Evolutionary conservation across 192 early-diverging fungal genomes (phyloP).

Genomic region (Fimicolochytrium jonesii): DNA sequence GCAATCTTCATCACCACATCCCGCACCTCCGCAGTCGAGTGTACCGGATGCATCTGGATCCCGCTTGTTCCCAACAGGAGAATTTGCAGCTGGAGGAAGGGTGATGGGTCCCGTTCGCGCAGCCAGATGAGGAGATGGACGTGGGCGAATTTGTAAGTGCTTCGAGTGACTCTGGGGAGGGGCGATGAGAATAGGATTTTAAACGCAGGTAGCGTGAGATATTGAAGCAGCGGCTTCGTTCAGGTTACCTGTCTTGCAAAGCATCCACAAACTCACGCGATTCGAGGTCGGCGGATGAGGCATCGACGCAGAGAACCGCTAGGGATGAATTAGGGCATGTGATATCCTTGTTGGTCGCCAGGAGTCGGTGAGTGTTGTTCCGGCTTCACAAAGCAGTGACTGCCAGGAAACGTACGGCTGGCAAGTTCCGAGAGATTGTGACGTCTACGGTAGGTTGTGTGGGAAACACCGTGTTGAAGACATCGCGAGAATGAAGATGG

Average conservation of each 20-base stretch:
- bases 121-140: slow-evolving; percentile 1
- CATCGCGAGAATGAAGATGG: no score
- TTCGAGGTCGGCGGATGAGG: not conserved
- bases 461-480: no score
- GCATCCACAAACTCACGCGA: not conserved
- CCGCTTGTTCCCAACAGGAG: no score
- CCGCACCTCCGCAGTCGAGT: not conserved
- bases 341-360: no score
- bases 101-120: not conserved
- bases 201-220: not conserved
- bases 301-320: slow-evolving; percentile 7
- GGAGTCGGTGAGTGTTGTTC: no score
- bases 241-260: no score
- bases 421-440: no score
- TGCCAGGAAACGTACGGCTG: no score
- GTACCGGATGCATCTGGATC: slow-evolving; percentile 8
- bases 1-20: not conserved
- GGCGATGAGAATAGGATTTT: not conserved
- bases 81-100: not conserved
- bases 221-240: not conserved
- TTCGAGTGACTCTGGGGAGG: not conserved
- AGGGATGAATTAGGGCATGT: not conserved
- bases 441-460: no score
- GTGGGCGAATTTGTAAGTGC: not conserved
- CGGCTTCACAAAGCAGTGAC: no score